A percentile compares a stretch with the other conserved stretches of the same genome.
Evolutionary conservation across 1,284 basidiomycete genomes (phyloP).

Genomic region (Vanrija pseudolonga): DNA sequence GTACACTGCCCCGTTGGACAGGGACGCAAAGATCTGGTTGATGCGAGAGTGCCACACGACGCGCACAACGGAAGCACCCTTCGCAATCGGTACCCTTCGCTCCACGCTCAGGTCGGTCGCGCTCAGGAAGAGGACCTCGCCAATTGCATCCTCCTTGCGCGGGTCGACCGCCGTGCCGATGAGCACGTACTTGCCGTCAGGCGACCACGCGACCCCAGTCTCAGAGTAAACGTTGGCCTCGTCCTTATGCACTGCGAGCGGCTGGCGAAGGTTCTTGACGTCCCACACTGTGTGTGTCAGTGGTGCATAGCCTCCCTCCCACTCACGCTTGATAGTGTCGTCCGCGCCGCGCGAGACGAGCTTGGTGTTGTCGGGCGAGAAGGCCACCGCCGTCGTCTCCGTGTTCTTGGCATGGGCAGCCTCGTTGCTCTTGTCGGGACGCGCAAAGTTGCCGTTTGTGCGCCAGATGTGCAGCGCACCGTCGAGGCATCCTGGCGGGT

Average conservation of each 20-base stretch:
- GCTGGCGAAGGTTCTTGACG: slow-evolving; percentile 78
- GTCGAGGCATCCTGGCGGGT: slow-evolving; percentile 71
- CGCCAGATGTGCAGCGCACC: slow-evolving; percentile 92
- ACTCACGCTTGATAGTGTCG: slow-evolving; percentile 87
- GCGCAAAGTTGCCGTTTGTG: slow-evolving; percentile 81
- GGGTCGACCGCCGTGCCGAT: slow-evolving; percentile 66
- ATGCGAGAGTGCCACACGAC: slow-evolving; percentile 94
- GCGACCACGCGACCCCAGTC: slow-evolving; percentile 89
- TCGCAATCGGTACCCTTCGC: slow-evolving; percentile 59
- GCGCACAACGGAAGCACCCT: slow-evolving; percentile 73
- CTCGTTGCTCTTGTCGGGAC: slow-evolving; percentile 80
- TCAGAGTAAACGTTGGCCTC: slow-evolving; percentile 79
- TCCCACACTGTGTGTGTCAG: slow-evolving; percentile 75
- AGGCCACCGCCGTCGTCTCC: slow-evolving; percentile 77
- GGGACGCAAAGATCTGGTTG: slow-evolving; percentile 79
- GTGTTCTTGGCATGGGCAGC: slow-evolving; percentile 77
- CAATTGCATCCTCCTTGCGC: slow-evolving; percentile 55
- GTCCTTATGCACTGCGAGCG: slow-evolving; percentile 61
- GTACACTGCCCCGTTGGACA: slow-evolving; percentile 81
- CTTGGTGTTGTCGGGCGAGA: slow-evolving; percentile 75
- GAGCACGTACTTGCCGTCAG: slow-evolving; percentile 79
- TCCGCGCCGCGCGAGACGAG: slow-evolving; percentile 86
- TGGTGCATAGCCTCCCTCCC: not conserved
- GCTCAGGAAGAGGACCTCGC: slow-evolving; percentile 69
- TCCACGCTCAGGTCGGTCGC: slow-evolving; percentile 63